Conservation (phyloP, 495 filamentous ascomycete species). For the Hyaloscypha hepaticicola region DNA sequence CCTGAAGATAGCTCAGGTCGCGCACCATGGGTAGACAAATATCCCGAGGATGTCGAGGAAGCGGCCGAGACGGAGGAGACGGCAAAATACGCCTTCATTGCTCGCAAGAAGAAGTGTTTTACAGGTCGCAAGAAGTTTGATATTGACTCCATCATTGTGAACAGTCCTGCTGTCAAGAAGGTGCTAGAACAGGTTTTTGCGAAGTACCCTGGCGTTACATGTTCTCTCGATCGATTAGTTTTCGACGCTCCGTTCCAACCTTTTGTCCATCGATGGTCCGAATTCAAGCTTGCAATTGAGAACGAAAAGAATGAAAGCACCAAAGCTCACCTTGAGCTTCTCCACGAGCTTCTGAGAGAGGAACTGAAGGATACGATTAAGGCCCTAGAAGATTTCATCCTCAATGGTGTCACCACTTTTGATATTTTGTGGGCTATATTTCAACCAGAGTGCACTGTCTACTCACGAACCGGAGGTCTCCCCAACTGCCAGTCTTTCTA, state of each 20-base stretch:
- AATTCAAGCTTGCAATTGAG: slow-evolving; percentile 47
- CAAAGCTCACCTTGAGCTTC: slow-evolving; percentile 55
- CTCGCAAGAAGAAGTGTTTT: slow-evolving; percentile 50
- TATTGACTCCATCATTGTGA: slow-evolving; percentile 61
- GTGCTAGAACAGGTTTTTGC: slow-evolving; percentile 55
- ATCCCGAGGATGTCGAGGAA: slow-evolving; percentile 39
- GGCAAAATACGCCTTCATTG: slow-evolving; percentile 51
- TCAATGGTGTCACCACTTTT: slow-evolving; percentile 82
- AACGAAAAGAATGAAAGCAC: slow-evolving; percentile 45
- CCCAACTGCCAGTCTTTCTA: slow-evolving; percentile 46
- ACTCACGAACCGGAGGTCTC: slow-evolving; percentile 71
- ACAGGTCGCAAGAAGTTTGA: slow-evolving; percentile 58
- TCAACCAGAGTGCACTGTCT: slow-evolving; percentile 82
- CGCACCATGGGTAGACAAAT: slow-evolving; percentile 40
- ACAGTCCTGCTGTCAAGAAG: slow-evolving; percentile 47
- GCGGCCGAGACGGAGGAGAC: slow-evolving; percentile 47
- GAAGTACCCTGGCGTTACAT: slow-evolving; percentile 63
- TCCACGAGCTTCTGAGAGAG: slow-evolving; percentile 55
- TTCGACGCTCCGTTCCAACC: slow-evolving; percentile 59
- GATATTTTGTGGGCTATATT: slow-evolving; percentile 86
- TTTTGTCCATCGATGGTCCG: slow-evolving; percentile 65
- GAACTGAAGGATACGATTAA: slow-evolving; percentile 70
- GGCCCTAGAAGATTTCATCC: slow-evolving; percentile 74
- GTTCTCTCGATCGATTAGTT: slow-evolving; percentile 56
- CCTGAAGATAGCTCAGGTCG: slow-evolving; percentile 35